These are phyloP conservation scores for Trichosanthes cucumerina DNA, from an alignment of 306 rosid species.

Conservation along the genomic window DNA sequence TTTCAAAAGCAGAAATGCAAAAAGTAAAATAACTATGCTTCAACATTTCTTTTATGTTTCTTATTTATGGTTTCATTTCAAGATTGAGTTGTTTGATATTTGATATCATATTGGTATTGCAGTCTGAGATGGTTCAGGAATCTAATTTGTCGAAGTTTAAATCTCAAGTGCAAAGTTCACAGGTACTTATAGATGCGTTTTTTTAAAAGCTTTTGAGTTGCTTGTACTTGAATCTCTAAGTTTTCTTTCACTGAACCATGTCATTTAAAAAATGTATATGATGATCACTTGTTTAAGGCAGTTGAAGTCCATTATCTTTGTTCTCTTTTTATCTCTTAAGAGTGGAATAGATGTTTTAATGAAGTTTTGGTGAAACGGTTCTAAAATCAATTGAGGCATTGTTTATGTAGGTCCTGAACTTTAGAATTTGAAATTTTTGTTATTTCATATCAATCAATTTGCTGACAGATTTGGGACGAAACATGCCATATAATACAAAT, in stretches of 20 bases:
- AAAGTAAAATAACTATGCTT: constrained; percentile 15
- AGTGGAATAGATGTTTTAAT: background rate
- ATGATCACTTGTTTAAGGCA: background rate
- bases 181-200: constrained; percentile 24
- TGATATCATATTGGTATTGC: background rate
- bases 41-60: background rate
- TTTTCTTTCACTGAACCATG: background rate
- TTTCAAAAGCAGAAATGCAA: constrained; percentile 40
- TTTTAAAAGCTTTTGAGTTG: background rate
- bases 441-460: background rate
- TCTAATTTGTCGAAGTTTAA: constrained; percentile 45
- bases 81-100: background rate
- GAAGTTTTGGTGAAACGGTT: background rate
- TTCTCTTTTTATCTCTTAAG: background rate
- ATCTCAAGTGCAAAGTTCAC: constrained; percentile 39
- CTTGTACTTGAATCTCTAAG: background rate
- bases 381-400: background rate
- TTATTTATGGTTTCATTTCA: background rate
- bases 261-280: background rate
- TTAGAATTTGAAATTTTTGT: background rate
- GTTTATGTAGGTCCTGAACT: background rate
- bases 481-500: background rate
- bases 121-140: constrained; percentile 39
- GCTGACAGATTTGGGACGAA: background rate
- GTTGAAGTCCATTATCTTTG: background rate